Conservation (phyloP, 164 flowering plant species). For the Aristolochia fimbriata region DNA sequence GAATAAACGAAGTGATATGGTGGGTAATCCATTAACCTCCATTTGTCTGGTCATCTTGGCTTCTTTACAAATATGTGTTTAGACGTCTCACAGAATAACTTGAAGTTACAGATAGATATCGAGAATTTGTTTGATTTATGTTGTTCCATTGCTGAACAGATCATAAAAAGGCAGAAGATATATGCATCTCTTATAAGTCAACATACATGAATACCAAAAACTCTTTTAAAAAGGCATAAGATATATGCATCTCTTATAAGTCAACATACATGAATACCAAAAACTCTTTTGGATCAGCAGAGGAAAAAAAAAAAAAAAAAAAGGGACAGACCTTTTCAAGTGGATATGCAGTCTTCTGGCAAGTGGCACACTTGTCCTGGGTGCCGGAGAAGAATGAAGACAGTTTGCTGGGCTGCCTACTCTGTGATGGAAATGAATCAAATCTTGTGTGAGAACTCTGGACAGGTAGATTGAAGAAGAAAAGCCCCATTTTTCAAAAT, state of each 20-base stretch:
- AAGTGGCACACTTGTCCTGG: constrained; percentile 51
- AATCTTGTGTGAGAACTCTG: neutral
- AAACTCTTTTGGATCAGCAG: neutral
- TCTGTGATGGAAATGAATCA: constrained; percentile 14
- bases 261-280: neutral
- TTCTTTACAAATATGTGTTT: too few relatives aligned
- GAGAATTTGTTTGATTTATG: too few relatives aligned
- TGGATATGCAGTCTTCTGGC: constrained; percentile 55
- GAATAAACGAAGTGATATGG: too few relatives aligned
- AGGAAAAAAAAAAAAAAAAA: neutral
- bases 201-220: neutral
- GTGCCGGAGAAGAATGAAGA: constrained; percentile 51
- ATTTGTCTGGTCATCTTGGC: too few relatives aligned
- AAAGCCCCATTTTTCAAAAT: neutral
- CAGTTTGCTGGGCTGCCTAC: constrained; percentile 40
- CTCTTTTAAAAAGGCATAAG: too few relatives aligned
- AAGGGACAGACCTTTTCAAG: constrained; percentile 38
- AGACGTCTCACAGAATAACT: too few relatives aligned
- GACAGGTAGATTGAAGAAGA: neutral
- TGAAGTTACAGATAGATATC: too few relatives aligned
- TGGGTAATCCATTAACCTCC: too few relatives aligned
- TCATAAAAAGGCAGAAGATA: too few relatives aligned
- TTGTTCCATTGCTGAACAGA: too few relatives aligned
- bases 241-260: too few relatives aligned
- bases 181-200: too few relatives aligned